Evolutionary conservation across 352 stramenopile species (phyloP), one percentile per base, ranked within the genome.

Genomic region (Phytophthora podocarpi): DNA sequence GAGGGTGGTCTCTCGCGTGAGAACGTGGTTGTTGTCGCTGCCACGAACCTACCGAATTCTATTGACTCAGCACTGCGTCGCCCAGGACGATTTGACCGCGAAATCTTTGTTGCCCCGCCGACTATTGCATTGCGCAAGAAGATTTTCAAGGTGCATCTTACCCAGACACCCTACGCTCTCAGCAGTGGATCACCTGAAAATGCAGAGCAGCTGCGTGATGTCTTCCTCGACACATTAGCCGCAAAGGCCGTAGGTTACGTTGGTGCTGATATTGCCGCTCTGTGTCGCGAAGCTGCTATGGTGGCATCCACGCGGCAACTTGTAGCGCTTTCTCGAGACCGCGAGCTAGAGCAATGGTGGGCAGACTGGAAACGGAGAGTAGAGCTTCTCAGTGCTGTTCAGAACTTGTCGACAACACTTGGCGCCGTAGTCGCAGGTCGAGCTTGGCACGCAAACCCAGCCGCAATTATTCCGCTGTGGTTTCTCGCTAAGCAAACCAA

Each of bases 21-120:
- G 5, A 96, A 98, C 55, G 90, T 99, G 11, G 82, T 99, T 8
- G 89, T 99, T 20, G 83, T 98, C 35, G 97, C 87, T 16, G 95
- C 96, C 3, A 98, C 96, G 9, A 98, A 98, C 66, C 66, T 96
- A 13, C 95, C 96, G 1, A 98, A 98, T 72, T 82, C 90, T 1
- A 97, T 99, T 40, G 79, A 93, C 48, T 60, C 80, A 24, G 87
- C 87, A 7, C 61, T 96, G 50, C 78, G 85, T 23, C 87, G 87
- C 0, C 83, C 87, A 5, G 87, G 87, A 9, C 81, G 87, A 15
- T 93, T 96, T 54, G 87, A 96, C 42, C 83, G 85, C 5, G 87
- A 96, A 56, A 69, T 96, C 6, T 89, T 82, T 18, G 43, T 96
- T 15, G 49, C 67, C 1, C 76, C 85, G 11, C 87, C 87, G 0